Evolutionary conservation across 345 rosid species (phyloP).

Genomic region (Syzygium oleosum): DNA sequence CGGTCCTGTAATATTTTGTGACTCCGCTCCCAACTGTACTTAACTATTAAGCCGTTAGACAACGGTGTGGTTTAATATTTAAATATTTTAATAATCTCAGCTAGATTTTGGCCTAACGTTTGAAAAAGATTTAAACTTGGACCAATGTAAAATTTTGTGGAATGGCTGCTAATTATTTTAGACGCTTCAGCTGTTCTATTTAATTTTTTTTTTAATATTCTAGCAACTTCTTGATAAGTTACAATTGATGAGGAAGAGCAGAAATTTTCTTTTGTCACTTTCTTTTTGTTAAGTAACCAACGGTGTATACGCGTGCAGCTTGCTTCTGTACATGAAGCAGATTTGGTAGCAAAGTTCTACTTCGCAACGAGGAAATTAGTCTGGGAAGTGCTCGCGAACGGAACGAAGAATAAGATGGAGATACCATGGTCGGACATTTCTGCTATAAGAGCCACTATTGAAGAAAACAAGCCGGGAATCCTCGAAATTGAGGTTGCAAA

Average conservation of each 20-base stretch:
- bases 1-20: background rate
- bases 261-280: background rate
- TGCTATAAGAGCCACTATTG: constrained; percentile 12
- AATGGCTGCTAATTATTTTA: background rate
- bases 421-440: constrained; percentile 31
- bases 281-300: background rate
- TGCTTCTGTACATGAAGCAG: constrained; percentile 20
- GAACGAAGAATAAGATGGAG: constrained; percentile 34
- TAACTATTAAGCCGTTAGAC: background rate
- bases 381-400: constrained; percentile 49
- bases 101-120: background rate
- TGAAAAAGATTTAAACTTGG: background rate
- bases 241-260: background rate
- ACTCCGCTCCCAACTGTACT: background rate
- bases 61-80: background rate
- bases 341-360: constrained; percentile 55
- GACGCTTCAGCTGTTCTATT: background rate
- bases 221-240: background rate
- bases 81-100: background rate
- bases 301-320: constrained; percentile 13
- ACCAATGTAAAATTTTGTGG: background rate
- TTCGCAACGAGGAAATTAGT: constrained; percentile 50
- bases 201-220: background rate
- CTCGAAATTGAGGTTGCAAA: constrained; percentile 23
- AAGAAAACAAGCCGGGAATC: constrained; percentile 17